Base-by-base conservation (phyloP, 2,329 filamentous ascomycete genomes). In the Calonectria montana region DNA sequence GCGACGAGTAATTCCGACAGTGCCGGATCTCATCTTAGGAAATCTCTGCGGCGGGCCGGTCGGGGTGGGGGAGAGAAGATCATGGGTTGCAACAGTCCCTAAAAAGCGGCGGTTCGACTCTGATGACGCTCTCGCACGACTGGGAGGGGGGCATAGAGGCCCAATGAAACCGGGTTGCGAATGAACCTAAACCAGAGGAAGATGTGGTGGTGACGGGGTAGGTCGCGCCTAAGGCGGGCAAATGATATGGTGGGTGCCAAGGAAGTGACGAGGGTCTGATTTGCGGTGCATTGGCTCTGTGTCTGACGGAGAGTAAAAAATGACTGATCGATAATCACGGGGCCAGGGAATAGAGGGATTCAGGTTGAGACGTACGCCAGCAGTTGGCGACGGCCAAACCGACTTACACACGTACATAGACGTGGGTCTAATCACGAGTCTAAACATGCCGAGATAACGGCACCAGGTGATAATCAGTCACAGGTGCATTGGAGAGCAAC, bases 21-120 rank as follows among this genome's bases (percentile, higher is more conserved):
- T 59, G 45, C 64, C 68, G 66, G 47, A 76, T 77, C 69, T 74
- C 76, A 77, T 73, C 66, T 76, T 65, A 37, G n/a, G 53, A 69
- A 57, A 65, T 61, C 62, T 65, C 62, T 70, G 43, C 41, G 43
- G 62, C 62, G 62, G 67, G 62, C 67, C 67, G 67, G 67, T 50
- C 53, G 31, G 67, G 63, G 62, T 27, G 62, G 47, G 47, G 45
- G 43, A 47, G 61, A n/a, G 23, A 50, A 50, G 53, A 70, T 67
- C 53, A 61, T 61, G 65, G 47, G 43, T 62, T 67, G 55, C 65
- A 67, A 61, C 37, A 41, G 23, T 41, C 29, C 55, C 50, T n/a
- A 39, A 9, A 67, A 62, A 62, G 23, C 25, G 55, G 55, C 55
- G 41, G 61, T 23, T 53, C 64, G 37, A 57, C 35, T 67, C 62